Evolutionary conservation across 2,329 filamentous ascomycete species (phyloP).

Genomic region (Curvularia verruculosa): DNA sequence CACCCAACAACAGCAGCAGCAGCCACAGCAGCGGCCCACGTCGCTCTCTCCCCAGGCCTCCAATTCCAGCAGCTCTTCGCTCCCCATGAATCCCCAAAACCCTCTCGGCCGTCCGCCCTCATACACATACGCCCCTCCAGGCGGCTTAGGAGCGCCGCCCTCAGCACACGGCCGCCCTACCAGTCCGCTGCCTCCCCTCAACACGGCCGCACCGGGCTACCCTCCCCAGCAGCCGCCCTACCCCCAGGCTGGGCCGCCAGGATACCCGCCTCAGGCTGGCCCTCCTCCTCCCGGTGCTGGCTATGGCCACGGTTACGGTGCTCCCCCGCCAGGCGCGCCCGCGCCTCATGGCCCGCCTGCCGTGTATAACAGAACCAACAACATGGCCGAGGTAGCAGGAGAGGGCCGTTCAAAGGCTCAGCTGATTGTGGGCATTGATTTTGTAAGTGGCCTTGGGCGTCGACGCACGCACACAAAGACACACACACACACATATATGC

Average conservation of each 20-base stretch:
- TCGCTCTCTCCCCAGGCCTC: constrained; percentile 49
- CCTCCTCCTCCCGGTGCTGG: constrained; percentile 36
- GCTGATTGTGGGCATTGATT: constrained; percentile 98
- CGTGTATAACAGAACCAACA: constrained; percentile 39
- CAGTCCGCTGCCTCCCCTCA: constrained; percentile 63
- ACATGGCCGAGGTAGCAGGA: constrained; percentile 76
- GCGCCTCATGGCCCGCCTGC: constrained; percentile 42
- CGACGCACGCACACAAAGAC: constrained; percentile 12
- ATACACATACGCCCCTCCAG: constrained; percentile 62
- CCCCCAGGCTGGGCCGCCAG: constrained; percentile 48
- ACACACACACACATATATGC: constrained; percentile 7
- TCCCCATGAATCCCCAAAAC: constrained; percentile 62
- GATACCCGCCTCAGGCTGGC: constrained; percentile 48
- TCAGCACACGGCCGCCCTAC: constrained; percentile 54
- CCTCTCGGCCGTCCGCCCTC: constrained; percentile 67
- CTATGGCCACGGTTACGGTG: constrained; percentile 40
- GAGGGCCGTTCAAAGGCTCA: constrained; percentile 91
- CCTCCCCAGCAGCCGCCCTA: constrained; percentile 51
- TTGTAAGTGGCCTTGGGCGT: constrained; percentile 66
- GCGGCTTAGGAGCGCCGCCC: constrained; percentile 46
- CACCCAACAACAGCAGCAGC: no score
- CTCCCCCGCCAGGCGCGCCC: constrained; percentile 35
- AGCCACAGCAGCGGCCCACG: constrained; percentile 44
- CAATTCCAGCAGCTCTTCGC: constrained; percentile 48
- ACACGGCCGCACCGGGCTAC: constrained; percentile 57